phyloP scores from a whole-genome alignment of 768 basidiomycete genomes.

The Tulasnella sp. region DNA sequence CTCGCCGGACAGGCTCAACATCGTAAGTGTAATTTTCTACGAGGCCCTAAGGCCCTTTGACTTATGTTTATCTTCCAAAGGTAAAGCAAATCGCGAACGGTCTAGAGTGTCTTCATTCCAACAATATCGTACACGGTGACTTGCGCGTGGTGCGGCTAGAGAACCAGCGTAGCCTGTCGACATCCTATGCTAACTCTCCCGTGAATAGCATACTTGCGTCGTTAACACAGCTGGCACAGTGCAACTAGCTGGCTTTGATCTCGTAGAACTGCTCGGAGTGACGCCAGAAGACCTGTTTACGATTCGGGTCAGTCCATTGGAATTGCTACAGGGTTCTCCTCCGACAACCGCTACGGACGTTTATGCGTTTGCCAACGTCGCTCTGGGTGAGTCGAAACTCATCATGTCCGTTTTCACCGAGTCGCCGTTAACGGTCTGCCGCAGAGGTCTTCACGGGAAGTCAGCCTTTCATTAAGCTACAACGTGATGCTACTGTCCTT shows the following conservation, averaged over 20 bases:
- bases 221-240: neutral
- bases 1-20: neutral
- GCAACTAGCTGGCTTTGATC: neutral
- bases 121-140: neutral
- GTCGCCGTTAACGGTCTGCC: neutral
- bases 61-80: neutral
- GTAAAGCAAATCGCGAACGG: neutral
- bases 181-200: neutral
- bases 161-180: neutral
- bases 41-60: neutral
- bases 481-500: neutral
- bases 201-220: neutral
- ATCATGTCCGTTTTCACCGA: neutral
- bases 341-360: neutral
- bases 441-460: neutral
- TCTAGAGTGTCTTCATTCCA: neutral
- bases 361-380: neutral
- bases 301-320: neutral
- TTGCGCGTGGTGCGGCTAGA: neutral
- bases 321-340: neutral
- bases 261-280: neutral
- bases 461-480: neutral
- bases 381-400: neutral
- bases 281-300: neutral
- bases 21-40: neutral